Evolutionary conservation across 2,329 filamentous ascomycete genomes (phyloP), one percentile per base, ranked within the genome.

Genomic region (Chaetomiaceae sp.): DNA sequence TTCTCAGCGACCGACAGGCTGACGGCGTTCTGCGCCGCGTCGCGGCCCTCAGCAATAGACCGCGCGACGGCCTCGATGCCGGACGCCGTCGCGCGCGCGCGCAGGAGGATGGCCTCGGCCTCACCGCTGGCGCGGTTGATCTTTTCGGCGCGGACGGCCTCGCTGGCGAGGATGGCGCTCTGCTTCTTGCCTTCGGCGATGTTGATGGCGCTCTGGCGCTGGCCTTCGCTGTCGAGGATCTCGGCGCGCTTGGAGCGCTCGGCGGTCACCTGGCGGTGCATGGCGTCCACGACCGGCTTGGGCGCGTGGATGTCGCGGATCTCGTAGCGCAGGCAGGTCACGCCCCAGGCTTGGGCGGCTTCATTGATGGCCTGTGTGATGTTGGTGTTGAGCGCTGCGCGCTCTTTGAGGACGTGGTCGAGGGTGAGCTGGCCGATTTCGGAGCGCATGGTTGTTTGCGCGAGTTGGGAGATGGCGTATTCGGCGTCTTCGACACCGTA

Each of bases 291-390:
- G 12, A 99, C 93, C 44, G 87, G 86, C 27, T 85, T 88, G 2
- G 93, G 93, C 0, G 93, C 93, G 71, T 99, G 93, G 64, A 99
- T 99, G 70, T 99, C 93, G 60, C 93, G 81, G 67, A 99, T 99
- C 72, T 99, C 93, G 75, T 99, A 99, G 52, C 93, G 86, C 55
- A 99, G 78, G 66, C 93, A 99, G 30, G 89, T 89, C 17, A 99
- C 89, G 53, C 93, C 93, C 93, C 93, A 99, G 48, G 92, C 92
- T 63, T 95, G 86, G 4, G 93, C 92, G 1, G 93, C 93, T 69
- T 97, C 92, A 69, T 99, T 99, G 78, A 99, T 97, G 38, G 93
- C 92, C 51, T 89, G 86, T n/a, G 93, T 97, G 67, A 99, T 99
- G 73, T 99, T 97, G 58, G 83, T 90, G 76, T 99, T 99, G 60